Evolutionary conservation across 2,329 filamentous ascomycete species (phyloP).

Genomic region (Microdochium trichocladiopsis): DNA sequence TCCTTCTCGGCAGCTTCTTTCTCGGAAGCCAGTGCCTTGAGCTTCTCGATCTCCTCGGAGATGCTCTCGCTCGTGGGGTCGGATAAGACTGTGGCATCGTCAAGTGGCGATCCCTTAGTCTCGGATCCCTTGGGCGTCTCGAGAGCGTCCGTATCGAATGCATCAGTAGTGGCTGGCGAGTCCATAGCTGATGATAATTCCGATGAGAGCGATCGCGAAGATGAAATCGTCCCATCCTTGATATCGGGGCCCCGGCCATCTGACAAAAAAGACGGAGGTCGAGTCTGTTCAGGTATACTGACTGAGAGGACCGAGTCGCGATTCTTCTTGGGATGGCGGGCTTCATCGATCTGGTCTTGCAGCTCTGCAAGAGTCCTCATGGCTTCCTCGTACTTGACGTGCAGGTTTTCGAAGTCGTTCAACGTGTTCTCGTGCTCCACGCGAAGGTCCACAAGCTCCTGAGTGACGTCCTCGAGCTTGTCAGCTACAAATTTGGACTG

Average conservation of each 20-base stretch:
- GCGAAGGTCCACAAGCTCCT: slow-evolving; percentile 84
- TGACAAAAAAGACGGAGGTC: slow-evolving; percentile 80
- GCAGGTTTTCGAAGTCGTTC: slow-evolving; percentile 81
- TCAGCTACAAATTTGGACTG: slow-evolving; percentile 84
- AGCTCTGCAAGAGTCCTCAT: slow-evolving; percentile 75
- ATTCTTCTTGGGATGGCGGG: slow-evolving; percentile 51
- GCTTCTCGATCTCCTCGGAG: slow-evolving; percentile 59
- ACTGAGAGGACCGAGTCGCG: slow-evolving; percentile 51
- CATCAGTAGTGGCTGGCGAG: slow-evolving; percentile 58
- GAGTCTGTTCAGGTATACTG: slow-evolving; percentile 39
- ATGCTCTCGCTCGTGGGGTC: slow-evolving; percentile 28
- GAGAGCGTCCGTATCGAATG: slow-evolving; percentile 39
- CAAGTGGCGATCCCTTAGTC: slow-evolving; percentile 20
- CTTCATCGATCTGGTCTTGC: slow-evolving; percentile 78
- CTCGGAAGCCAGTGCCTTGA: slow-evolving; percentile 65
- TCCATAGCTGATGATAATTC: slow-evolving; percentile 86
- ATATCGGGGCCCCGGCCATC: slow-evolving; percentile 64
- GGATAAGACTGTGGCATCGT: slow-evolving; percentile 8
- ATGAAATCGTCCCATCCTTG: slow-evolving; percentile 62
- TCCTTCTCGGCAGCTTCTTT: slow-evolving; percentile 70
- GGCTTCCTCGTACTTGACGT: slow-evolving; percentile 86
- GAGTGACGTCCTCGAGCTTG: slow-evolving; percentile 84
- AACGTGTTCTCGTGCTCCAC: slow-evolving; percentile 81
- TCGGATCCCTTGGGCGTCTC: slow-evolving; percentile 42
- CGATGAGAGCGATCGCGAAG: slow-evolving; percentile 86